Base-by-base conservation (phyloP, 2,329 filamentous ascomycete species). In the Juglanconis juglandina region DNA sequence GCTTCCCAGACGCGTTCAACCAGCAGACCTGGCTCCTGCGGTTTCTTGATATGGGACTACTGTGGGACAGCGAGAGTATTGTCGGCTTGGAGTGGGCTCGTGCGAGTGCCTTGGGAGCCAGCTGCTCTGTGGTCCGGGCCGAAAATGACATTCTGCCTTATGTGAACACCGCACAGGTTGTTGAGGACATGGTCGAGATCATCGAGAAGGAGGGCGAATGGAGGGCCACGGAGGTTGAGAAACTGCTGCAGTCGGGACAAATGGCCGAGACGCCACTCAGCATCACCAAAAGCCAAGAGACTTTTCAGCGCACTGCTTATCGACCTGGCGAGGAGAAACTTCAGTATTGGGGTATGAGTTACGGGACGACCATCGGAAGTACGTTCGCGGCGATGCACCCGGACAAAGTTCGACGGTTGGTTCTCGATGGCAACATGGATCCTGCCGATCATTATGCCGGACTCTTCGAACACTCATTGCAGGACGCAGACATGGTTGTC, bases 121-220 rank as follows among this genome's bases (percentile, higher is more conserved):
- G 65, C 37, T 70, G 68, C 58, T 61, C 66, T 1, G 58, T 58
- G 5, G 61, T 58, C 5, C 39, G 33, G 32, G 64, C 65, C 35
- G 66, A 66, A 17, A 61, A 63, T 9, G 68, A 67, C 47, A 68
- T 69, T 24, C 59, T 67, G 1, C 58, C 56, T 42, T 78, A 77
- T 65, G 69, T 79, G 50, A 76, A 75, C 14, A 81, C 80, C 0
- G 76, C 78, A 1, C 76, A 73, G 32, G 77, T 79, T 2, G 79
- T 77, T 2, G 69, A 75, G 44, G 79, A 83, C 62, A 81, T 82
- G 77, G 67, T 82, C 7, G 73, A 76, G 46, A 73, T 82, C 41
- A 70, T 77, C 10, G 79, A 82, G 62, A 71, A 66, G 37, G 72
- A 78, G 47, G 76, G 72, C 7, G 70, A 75, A 33, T 77, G 70